Conservation (phyloP, 768 basidiomycete species). For the Suillus discolor region DNA sequence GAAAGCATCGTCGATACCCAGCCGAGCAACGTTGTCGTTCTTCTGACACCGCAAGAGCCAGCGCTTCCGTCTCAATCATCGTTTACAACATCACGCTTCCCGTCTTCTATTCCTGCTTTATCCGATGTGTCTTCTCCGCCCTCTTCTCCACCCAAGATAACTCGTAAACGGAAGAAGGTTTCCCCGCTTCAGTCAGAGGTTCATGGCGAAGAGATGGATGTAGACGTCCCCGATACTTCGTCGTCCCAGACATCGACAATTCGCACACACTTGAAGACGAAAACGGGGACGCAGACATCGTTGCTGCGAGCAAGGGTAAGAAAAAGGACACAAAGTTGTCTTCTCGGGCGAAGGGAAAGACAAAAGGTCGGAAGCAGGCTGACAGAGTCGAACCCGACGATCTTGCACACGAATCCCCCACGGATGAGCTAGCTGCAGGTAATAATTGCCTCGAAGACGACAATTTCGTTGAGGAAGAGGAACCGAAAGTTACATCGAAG, state of each 20-base stretch:
- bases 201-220: slow-evolving; percentile 21
- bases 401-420: slow-evolving; percentile 9
- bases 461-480: slow-evolving; percentile 6
- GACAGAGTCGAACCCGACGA: slow-evolving; percentile 18
- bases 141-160: slow-evolving; percentile 25
- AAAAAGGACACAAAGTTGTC: slow-evolving; percentile 23
- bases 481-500: slow-evolving; percentile 12
- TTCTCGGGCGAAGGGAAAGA: slow-evolving; percentile 29
- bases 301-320: slow-evolving; percentile 13
- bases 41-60: slow-evolving; percentile 34
- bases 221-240: background rate
- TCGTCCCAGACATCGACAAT: background rate
- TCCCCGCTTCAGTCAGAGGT: slow-evolving; percentile 12
- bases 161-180: slow-evolving; percentile 30
- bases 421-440: background rate
- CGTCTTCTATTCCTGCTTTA: slow-evolving; percentile 22
- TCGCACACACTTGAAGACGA: background rate
- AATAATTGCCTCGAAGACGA: slow-evolving; percentile 5
- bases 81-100: slow-evolving; percentile 30
- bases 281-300: background rate
- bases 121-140: slow-evolving; percentile 24
- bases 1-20: slow-evolving; percentile 19
- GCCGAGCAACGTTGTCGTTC: slow-evolving; percentile 24
- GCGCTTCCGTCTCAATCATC: slow-evolving; percentile 34
- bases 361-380: slow-evolving; percentile 30